Evolutionary conservation across 768 basidiomycete species (phyloP).

Genomic region (Tephrocybe sp.): DNA sequence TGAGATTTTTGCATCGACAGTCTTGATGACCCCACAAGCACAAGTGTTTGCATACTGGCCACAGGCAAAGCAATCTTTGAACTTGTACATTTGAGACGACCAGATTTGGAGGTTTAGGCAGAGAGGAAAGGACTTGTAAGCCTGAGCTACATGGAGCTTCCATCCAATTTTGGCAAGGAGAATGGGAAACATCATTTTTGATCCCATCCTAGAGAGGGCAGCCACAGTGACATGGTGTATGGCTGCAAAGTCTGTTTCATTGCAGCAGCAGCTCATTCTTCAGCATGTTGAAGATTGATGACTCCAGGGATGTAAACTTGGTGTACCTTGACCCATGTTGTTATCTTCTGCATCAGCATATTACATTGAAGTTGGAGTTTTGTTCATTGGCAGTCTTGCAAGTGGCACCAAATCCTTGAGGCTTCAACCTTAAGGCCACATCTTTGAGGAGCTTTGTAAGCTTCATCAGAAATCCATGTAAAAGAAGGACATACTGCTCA

Average conservation of each 20-base stretch:
- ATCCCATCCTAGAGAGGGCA: constrained; percentile 7
- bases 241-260: neutral
- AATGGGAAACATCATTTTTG: neutral
- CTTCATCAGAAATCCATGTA: neutral
- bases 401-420: constrained; percentile 1
- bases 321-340: constrained; percentile 13
- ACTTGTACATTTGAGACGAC: constrained; percentile 8
- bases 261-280: too few species aligned
- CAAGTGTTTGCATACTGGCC: constrained; percentile 12
- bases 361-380: constrained; percentile 10
- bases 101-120: constrained; percentile 6
- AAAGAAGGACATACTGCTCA: constrained; percentile 17
- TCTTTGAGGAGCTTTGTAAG: constrained; percentile 1
- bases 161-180: constrained; percentile 8
- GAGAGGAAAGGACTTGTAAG: constrained; percentile 12
- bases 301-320: constrained; percentile 16
- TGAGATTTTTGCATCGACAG: neutral
- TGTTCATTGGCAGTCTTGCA: constrained; percentile 6
- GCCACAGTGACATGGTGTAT: constrained; percentile 1
- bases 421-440: constrained; percentile 2
- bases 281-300: neutral
- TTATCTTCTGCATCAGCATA: constrained; percentile 9
- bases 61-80: constrained; percentile 8
- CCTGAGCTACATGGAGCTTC: constrained; percentile 10
- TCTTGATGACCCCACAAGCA: neutral